phyloP scores from a whole-genome alignment of 129 eudicot genomes.

The Kitagawia praeruptora region DNA sequence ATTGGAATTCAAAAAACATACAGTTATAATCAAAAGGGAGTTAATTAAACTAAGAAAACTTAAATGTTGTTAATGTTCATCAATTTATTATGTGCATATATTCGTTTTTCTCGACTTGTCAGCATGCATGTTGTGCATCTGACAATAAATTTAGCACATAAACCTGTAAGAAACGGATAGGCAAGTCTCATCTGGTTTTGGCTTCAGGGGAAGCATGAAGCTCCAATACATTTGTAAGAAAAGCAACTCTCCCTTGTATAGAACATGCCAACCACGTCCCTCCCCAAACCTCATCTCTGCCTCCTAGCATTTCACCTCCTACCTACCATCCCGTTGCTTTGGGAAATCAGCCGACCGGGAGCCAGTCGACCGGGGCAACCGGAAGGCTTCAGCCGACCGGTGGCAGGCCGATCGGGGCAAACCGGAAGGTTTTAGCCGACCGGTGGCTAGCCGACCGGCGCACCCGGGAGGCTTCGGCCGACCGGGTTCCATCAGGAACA shows the following conservation, averaged over 20 bases:
- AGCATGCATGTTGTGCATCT: not conserved
- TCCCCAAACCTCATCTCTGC: conserved; percentile 68
- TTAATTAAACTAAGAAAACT: too few relatives aligned
- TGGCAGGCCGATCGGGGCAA: too few relatives aligned
- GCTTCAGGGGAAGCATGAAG: conserved; percentile 36
- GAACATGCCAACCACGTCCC: conserved; percentile 81
- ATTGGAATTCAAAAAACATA: too few relatives aligned
- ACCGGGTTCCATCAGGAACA: too few relatives aligned
- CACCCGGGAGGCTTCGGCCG: too few relatives aligned
- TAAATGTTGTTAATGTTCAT: not conserved
- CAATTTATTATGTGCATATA: too few relatives aligned
- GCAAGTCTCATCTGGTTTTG: conserved; percentile 68
- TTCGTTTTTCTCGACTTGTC: not conserved
- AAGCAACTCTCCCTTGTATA: conserved; percentile 50
- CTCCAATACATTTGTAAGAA: conserved; percentile 73
- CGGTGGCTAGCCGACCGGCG: too few relatives aligned
- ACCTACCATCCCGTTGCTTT: conserved; percentile 76
- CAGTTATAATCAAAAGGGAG: too few relatives aligned
- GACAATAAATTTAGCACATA: not conserved
- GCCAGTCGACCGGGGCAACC: too few relatives aligned
- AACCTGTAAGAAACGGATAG: conserved; percentile 64
- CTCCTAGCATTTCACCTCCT: conserved; percentile 64
- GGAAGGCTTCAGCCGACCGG: too few relatives aligned
- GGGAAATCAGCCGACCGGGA: too few relatives aligned
- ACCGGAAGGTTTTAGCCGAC: too few relatives aligned